Conservation (phyloP, 2,329 filamentous ascomycete species). For the Scolecobasidium constrictum region DNA sequence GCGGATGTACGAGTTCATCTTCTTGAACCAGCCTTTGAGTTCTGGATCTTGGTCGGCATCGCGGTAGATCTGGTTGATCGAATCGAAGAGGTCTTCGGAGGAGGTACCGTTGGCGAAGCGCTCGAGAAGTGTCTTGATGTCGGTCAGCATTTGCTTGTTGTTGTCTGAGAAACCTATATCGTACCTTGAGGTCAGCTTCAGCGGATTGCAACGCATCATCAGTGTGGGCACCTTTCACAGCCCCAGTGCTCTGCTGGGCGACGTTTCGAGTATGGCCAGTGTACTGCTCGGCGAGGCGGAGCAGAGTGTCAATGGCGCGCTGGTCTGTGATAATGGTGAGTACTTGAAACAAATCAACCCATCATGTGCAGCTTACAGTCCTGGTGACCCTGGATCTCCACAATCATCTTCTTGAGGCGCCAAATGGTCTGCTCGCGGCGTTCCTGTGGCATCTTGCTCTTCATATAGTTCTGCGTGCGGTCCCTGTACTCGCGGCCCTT, state of each 20-base stretch:
- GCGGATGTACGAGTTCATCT: constrained; percentile 66
- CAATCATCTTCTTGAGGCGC: constrained; percentile 94
- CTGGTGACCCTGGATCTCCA: constrained; percentile 89
- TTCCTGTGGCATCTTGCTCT: constrained; percentile 81
- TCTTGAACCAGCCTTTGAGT: constrained; percentile 80
- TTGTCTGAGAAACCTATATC: constrained; percentile 27
- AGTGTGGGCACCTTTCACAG: constrained; percentile 61
- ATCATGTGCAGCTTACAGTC: constrained; percentile 74
- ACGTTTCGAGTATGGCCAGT: constrained; percentile 59
- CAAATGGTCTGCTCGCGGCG: constrained; percentile 86
- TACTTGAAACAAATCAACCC: too few species aligned
- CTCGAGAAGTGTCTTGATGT: constrained; percentile 67
- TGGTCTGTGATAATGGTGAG: constrained; percentile 43
- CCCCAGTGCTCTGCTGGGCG: constrained; percentile 52
- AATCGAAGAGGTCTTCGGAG: constrained; percentile 71
- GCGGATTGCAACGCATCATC: constrained; percentile 56
- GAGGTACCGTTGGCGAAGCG: constrained; percentile 94
- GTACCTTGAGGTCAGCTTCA: constrained; percentile 67
- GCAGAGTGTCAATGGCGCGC: constrained; percentile 77
- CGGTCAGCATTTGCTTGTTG: constrained; percentile 38
- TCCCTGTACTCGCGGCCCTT: constrained; percentile 24
- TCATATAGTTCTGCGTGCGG: constrained; percentile 61
- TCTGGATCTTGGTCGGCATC: constrained; percentile 82
- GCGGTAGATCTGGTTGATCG: constrained; percentile 74
- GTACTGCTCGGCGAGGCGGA: constrained; percentile 78